Percentiles rank a stretch among this genome's conserved stretches.
Conservation (phyloP, 331 rosid genomes). For the Arachis monticola region DNA sequence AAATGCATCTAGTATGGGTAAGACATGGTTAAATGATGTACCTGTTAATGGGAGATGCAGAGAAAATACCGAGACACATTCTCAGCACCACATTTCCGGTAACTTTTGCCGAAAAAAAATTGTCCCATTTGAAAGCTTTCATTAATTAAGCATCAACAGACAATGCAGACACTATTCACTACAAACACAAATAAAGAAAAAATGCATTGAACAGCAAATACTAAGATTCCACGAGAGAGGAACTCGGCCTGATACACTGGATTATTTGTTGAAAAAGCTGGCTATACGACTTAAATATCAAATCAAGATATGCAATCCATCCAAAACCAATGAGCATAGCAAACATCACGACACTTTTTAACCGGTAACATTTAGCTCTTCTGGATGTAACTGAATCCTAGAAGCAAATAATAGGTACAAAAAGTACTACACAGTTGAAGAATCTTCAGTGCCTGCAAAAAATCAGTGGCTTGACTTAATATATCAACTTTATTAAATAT, state of each 20-base stretch:
- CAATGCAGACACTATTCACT: not conserved
- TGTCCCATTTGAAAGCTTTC: not conserved
- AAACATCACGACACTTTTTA: slow-evolving; percentile 35
- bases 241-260: slow-evolving; percentile 46
- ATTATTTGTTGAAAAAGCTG: slow-evolving; percentile 41
- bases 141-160: not conserved
- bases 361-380: slow-evolving; percentile 39
- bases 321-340: not conserved
- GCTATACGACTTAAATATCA: slow-evolving; percentile 29
- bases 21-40: slow-evolving; percentile 38
- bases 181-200: not conserved
- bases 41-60: slow-evolving; percentile 60
- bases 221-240: slow-evolving; percentile 38
- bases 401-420: not conserved
- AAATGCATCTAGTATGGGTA: slow-evolving; percentile 43
- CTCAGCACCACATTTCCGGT: slow-evolving; percentile 58
- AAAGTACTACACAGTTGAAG: not conserved
- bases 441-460: no score
- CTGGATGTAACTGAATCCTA: not conserved
- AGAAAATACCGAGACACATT: slow-evolving; percentile 32
- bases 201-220: slow-evolving; percentile 47
- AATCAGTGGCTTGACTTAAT: no score
- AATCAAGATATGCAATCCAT: slow-evolving; percentile 22
- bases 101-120: not conserved
- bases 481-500: no score